These are phyloP conservation scores for Zostera marina DNA, from an alignment of 116 monocot species.

Conservation along the genomic window DNA sequence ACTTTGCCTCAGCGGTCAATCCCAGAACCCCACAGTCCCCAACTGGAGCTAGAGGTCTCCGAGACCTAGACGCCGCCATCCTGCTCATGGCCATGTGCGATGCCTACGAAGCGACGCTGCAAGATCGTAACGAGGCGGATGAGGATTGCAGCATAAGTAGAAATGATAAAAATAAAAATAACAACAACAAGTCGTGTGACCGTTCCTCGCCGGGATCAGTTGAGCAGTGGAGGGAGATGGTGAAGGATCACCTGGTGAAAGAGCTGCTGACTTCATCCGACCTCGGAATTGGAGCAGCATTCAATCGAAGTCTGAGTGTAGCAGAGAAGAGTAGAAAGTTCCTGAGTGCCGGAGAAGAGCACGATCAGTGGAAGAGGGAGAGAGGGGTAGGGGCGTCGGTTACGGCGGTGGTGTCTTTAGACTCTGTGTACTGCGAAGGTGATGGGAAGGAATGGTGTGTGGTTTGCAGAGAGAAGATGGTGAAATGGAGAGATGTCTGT, in stretches of 20 bases:
- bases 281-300: slow-evolving; percentile 32
- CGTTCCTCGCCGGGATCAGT: background rate
- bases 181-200: no score
- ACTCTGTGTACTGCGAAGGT: slow-evolving; percentile 21
- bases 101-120: slow-evolving; percentile 17
- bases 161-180: no score
- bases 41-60: slow-evolving; percentile 10
- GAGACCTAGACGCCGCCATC: slow-evolving; percentile 64
- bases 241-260: slow-evolving; percentile 17
- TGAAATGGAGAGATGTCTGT: slow-evolving; percentile 32
- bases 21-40: slow-evolving; percentile 14
- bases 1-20: slow-evolving; percentile 25
- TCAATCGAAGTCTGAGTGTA: slow-evolving; percentile 24
- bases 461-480: slow-evolving; percentile 58
- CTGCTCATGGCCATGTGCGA: slow-evolving; percentile 75
- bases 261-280: slow-evolving; percentile 23
- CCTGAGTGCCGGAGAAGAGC: slow-evolving; percentile 10
- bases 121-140: slow-evolving; percentile 1
- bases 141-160: background rate
- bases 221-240: slow-evolving; percentile 35
- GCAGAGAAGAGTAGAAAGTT: slow-evolving; percentile 53
- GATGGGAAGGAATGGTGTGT: slow-evolving; percentile 27
- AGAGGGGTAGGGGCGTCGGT: slow-evolving; percentile 19
- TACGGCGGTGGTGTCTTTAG: slow-evolving; percentile 42
- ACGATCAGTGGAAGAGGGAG: slow-evolving; percentile 6